phyloP scores from a whole-genome alignment of 768 basidiomycete genomes.

The Leccinellum albellum region DNA sequence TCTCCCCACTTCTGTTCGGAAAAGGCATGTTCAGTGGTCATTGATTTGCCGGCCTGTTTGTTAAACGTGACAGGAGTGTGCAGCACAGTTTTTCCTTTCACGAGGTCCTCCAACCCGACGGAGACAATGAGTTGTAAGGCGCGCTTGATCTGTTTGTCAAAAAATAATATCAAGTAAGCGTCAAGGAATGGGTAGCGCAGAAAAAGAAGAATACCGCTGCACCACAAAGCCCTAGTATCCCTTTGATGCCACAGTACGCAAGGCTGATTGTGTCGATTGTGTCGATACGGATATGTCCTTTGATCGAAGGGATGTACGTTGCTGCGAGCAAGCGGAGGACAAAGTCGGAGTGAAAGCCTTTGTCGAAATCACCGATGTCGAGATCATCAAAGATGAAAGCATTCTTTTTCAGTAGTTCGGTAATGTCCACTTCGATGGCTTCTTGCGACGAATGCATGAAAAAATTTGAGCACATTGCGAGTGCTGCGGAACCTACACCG shows the following conservation, averaged over 20 bases:
- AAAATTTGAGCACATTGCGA: background rate
- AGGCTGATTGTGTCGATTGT: background rate
- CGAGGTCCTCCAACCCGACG: no score
- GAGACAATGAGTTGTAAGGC: background rate
- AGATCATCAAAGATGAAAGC: background rate
- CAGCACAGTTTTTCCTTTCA: no score
- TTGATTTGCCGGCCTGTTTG: background rate
- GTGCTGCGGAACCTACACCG: background rate
- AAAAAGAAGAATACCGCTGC: background rate
- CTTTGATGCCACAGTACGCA: background rate
- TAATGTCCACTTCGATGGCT: rapidly evolving
- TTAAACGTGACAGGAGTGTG: background rate
- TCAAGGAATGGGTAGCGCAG: background rate
- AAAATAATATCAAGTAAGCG: background rate
- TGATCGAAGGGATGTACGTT: background rate
- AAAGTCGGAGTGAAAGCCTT: background rate
- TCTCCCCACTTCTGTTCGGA: background rate
- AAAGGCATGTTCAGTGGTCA: background rate
- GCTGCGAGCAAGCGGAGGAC: background rate
- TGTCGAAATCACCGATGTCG: background rate
- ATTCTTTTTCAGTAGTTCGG: background rate
- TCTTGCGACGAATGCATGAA: background rate
- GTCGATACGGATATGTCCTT: background rate
- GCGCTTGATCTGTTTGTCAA: background rate
- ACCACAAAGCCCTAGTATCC: background rate